These are phyloP conservation scores for Trypanosoma melophagium DNA, from an alignment of 208 protist genomes.

Conservation along the genomic window DNA sequence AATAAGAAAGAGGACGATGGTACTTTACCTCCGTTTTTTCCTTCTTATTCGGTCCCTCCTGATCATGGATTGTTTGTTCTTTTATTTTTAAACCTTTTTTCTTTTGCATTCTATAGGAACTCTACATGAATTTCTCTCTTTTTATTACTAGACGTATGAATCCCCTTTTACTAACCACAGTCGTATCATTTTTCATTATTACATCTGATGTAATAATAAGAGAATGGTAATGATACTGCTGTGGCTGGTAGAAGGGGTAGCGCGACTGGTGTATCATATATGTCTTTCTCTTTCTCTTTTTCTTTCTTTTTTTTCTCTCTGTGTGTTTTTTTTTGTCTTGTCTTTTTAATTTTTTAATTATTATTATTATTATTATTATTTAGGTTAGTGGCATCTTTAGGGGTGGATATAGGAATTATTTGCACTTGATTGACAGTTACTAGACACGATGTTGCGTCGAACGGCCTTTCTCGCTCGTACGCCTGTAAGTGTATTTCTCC, in stretches of 20 bases:
- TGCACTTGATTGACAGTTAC: neutral
- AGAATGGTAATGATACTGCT: neutral
- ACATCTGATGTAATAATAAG: neutral
- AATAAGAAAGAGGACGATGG: neutral
- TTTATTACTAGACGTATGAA: no score
- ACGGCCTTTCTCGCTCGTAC: constrained; percentile 30
- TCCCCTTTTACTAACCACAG: no score
- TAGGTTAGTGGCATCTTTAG: constrained; percentile 2
- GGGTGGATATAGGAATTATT: neutral
- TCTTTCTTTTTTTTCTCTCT: constrained; percentile 12
- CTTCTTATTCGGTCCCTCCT: no score
- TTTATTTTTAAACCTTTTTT: no score
- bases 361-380: constrained; percentile 10
- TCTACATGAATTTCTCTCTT: no score
- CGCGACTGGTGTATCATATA: neutral
- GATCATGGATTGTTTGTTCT: no score
- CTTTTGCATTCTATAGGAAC: no score
- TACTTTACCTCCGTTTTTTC: no score
- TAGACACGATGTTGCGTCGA: constrained; percentile 43
- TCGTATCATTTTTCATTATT: no score
- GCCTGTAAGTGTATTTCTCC: constrained; percentile 61
- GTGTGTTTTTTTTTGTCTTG: constrained; percentile 5
- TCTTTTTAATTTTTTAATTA: neutral
- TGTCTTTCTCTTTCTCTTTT: neutral
- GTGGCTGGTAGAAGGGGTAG: neutral